Base-by-base conservation (phyloP, 2,329 filamentous ascomycete species). In the Phyllosticta citriasiana region DNA sequence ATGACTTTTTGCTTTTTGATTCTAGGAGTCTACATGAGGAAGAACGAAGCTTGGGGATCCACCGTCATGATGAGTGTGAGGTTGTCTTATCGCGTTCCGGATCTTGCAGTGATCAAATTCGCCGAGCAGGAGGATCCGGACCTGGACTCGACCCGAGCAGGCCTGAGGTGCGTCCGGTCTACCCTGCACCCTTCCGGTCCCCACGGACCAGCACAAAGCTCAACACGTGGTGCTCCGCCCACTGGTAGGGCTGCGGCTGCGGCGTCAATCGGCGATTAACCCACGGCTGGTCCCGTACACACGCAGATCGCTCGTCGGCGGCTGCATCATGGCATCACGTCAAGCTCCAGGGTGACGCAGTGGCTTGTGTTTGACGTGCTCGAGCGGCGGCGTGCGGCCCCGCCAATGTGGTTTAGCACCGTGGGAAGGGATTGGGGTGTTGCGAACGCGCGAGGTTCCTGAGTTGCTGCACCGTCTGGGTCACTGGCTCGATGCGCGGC, bases 161-260 rank as follows among this genome's bases (percentile, higher is more conserved):
- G 40, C 40, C 40, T 47, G 40, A 47, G 40, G 40, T 47, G 40
- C 40, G 40, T 47, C 40, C 40, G 16, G 40, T 47, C 40, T 47
- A 14, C 40, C n/a, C 40, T 47, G 40, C 40, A 47, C 40, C 40
- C 40, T 47, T n/a, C 40, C 40, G 16, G 40, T 47, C 40, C 40
- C 53, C 58, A 60, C 58, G 58, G 58, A 60, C 58, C 58, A 60
- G 58, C 26, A 56, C 52, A 60, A 55, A 35, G 53, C 57, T 55
- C 58, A 56, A 40, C 58, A 60, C 58, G 58, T 55, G 58, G 58
- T 53, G 53, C 53, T 54, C 51, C 53, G 58, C 50, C 53, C 27
- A 53, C 26, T 14, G 53, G 58, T 60, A 60, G 58, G 58, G 58
- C 58, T 60, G 58, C 40, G 40, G 40, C 40, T 47, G 40, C 40